phyloP scores from a whole-genome alignment of 495 filamentous ascomycete genomes.

The Durotheca rogersii region DNA sequence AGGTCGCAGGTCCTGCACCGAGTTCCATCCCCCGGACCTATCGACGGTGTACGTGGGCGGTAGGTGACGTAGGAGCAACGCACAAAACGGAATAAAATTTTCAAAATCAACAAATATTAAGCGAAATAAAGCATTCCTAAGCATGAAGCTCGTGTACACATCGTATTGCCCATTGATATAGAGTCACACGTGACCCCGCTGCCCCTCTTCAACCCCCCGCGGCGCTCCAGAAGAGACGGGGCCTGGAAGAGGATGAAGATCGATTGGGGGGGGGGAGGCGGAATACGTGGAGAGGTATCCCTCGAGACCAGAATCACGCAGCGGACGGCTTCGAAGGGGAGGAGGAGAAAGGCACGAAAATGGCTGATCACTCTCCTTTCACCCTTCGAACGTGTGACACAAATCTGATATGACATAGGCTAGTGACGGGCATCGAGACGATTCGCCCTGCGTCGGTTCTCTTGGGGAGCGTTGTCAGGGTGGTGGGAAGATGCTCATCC shows the following conservation, averaged over 20 bases:
- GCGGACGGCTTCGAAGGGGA: slow-evolving; percentile 1
- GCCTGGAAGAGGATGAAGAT: slow-evolving; percentile 14
- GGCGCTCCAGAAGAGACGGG: slow-evolving; percentile 10
- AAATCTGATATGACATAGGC: slow-evolving; percentile 9
- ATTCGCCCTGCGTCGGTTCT: too few species aligned
- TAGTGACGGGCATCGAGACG: slow-evolving; percentile 8
- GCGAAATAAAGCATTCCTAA: too few species aligned
- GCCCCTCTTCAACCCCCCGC: too few species aligned
- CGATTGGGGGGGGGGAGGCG: too few species aligned
- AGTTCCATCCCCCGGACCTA: too few species aligned
- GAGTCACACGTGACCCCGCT: slow-evolving; percentile 12
- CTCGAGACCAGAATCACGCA: slow-evolving; percentile 9
- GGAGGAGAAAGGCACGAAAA: too few species aligned
- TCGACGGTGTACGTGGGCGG: slow-evolving; percentile 14
- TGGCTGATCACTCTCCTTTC: too few species aligned
- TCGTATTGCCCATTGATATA: slow-evolving; percentile 23
- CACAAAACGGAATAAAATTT: slow-evolving; percentile 21
- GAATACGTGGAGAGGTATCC: slow-evolving; percentile 10
- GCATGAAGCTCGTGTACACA: too few species aligned
- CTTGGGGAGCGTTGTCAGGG: too few species aligned
- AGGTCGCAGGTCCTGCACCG: slow-evolving; percentile 25
- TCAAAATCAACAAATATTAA: slow-evolving; percentile 15
- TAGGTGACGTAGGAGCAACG: slow-evolving; percentile 25
- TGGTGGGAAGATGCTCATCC: too few species aligned
- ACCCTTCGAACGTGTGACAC: slow-evolving; percentile 8